Conservation (phyloP, 306 rosid genomes). For the Quercus dentata region DNA sequence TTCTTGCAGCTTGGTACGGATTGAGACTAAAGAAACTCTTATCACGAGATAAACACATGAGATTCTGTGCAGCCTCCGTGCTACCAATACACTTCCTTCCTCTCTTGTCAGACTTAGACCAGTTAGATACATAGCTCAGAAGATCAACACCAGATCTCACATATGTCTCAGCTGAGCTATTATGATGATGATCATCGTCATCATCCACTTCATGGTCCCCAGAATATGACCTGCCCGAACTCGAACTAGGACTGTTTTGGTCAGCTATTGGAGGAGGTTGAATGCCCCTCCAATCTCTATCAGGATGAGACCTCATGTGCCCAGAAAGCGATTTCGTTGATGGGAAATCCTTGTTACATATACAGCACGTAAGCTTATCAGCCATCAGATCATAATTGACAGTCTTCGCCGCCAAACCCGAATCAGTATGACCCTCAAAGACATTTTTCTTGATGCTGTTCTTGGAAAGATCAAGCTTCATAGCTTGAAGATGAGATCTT, state of each 20-base stretch:
- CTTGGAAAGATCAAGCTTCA: not conserved
- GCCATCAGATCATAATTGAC: too few relatives aligned
- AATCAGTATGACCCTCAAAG: not conserved
- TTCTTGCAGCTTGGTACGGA: too few relatives aligned
- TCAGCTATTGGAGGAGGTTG: conserved; percentile 4
- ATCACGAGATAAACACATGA: not conserved
- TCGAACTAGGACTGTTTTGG: not conserved
- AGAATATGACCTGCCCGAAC: not conserved
- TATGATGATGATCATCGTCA: not conserved
- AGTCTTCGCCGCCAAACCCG: too few relatives aligned
- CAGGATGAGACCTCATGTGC: conserved; percentile 41
- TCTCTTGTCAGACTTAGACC: conserved; percentile 20
- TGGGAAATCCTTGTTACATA: conserved; percentile 16
- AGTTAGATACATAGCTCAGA: not conserved
- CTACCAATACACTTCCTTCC: not conserved
- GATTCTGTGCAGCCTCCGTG: not conserved
- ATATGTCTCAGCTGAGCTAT: not conserved
- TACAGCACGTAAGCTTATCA: not conserved
- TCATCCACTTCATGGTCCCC: too few relatives aligned
- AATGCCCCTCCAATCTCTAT: conserved; percentile 32
- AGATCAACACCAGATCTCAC: not conserved
- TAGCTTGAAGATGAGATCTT: conserved; percentile 13
- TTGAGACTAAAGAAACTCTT: too few relatives aligned
- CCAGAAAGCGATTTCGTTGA: conserved; percentile 32
- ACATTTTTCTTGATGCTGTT: not conserved